phyloP scores from a whole-genome alignment of 345 rosid species.

The Moricandia arvensis region DNA sequence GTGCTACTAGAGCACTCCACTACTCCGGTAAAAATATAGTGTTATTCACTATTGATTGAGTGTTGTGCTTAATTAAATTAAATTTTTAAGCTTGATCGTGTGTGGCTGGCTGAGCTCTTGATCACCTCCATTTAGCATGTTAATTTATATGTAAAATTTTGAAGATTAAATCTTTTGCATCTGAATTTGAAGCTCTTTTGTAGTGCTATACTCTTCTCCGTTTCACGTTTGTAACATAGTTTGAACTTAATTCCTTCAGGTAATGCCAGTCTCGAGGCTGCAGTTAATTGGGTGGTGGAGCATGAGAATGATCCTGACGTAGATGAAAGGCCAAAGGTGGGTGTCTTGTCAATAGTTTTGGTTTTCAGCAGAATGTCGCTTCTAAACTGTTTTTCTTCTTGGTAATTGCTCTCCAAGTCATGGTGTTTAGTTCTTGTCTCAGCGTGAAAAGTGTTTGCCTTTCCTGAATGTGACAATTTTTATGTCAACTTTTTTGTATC shows the following conservation, averaged over 20 bases:
- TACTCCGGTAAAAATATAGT: constrained; percentile 53
- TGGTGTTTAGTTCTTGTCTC: constrained; percentile 10
- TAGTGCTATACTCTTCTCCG: neutral
- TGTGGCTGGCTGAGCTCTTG: neutral
- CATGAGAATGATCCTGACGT: constrained; percentile 90
- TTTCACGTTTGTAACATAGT: constrained; percentile 5
- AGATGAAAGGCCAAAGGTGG: constrained; percentile 89
- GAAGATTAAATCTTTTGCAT: neutral
- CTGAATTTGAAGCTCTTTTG: neutral
- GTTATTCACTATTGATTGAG: neutral
- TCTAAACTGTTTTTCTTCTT: neutral
- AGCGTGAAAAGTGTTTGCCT: neutral
- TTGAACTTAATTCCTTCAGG: constrained; percentile 47
- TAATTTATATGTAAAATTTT: neutral
- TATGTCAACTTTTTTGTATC: neutral
- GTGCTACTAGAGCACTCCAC: constrained; percentile 92
- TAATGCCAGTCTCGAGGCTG: constrained; percentile 82
- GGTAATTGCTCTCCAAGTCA: neutral
- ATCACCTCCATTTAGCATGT: neutral
- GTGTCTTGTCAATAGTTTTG: constrained; percentile 9
- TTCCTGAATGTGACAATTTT: neutral
- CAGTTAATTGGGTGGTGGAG: constrained; percentile 96
- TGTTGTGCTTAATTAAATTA: neutral
- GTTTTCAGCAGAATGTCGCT: constrained; percentile 4
- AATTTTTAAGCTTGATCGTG: neutral